Percentiles rank a stretch among this genome's conserved stretches.
Conservation (phyloP, 1,284 basidiomycete genomes). For the Pseudozyma tsukubaensis region DNA sequence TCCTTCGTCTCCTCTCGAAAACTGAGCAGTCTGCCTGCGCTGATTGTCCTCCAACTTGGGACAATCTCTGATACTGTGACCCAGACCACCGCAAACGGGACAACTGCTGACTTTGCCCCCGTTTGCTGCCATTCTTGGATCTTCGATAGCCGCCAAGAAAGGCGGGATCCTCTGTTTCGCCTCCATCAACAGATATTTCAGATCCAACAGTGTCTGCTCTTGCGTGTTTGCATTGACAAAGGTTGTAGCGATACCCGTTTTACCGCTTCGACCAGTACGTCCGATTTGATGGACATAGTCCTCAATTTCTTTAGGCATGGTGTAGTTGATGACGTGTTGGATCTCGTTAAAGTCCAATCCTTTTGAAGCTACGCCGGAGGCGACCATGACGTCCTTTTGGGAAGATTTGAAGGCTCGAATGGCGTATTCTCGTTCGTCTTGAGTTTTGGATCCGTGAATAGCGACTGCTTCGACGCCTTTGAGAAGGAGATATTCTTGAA, state of each 20-base stretch:
- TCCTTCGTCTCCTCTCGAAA: constrained; percentile 42
- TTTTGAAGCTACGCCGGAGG: constrained; percentile 95
- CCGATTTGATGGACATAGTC: constrained; percentile 88
- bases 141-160: constrained; percentile 91
- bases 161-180: constrained; percentile 97
- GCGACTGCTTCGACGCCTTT: constrained; percentile 99
- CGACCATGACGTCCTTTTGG: constrained; percentile 98
- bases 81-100: constrained; percentile 96
- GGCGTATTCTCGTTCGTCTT: constrained; percentile 98
- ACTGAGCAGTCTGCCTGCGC: constrained; percentile 69
- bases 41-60: constrained; percentile 96
- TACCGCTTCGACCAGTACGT: constrained; percentile 94
- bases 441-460: constrained; percentile 96
- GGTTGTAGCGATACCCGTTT: constrained; percentile 99
- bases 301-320: constrained; percentile 98
- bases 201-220: constrained; percentile 93
- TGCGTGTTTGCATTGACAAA: constrained; percentile 98
- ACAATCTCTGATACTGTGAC: constrained; percentile 91
- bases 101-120: constrained; percentile 85
- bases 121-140: constrained; percentile 78
- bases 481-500: constrained; percentile 94
- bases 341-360: constrained; percentile 99
- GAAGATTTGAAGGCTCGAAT: constrained; percentile 97
- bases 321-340: constrained; percentile 95
- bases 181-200: constrained; percentile 96